Base-by-base conservation (phyloP, 2,329 filamentous ascomycete genomes). In the Colletotrichum sp. region DNA sequence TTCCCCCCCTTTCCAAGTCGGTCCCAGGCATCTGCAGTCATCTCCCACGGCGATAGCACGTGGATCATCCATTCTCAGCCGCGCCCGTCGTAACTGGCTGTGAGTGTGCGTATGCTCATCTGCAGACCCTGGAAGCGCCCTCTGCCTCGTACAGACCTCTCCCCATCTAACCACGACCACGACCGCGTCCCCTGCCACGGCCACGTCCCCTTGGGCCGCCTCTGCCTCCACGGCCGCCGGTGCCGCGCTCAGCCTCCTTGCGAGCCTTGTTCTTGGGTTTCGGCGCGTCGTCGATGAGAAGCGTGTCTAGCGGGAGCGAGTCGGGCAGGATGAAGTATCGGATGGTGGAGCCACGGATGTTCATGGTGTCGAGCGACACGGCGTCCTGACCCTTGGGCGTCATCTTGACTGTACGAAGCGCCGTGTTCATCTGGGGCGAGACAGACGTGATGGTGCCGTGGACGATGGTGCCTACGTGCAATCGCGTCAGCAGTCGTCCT, bases 251-350 rank as follows among this genome's bases (percentile, higher is more conserved):
- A 36, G 90, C 90, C 88, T 99, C 97, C 90, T 99, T 99, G 84
- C 96, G 92, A 30, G 97, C 96, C 93, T 99, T 99, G 89, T 99
- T 99, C 94, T 99, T 99, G 77, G 97, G 96, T 90, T 99, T 99
- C 68, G 96, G 96, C 82, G 95, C 93, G 87, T 99, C 97, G 85
- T 99, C 97, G 80, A 99, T 96, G 78, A 99, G 91, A 69, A 99
- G 91, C 55, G 96, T 98, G 86, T 99, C 97, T 79, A 99, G 91
- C 52, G 96, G 96, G 82, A 99, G 91, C 78, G 95, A 97, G 88
- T 99, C 97, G 72, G 97, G 97, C 13, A 99, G 94, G 84, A 99
- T 98, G 85, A 95, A 96, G 88, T 98, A 98, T 86, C 97, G 93
- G 85, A 99, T 98, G 24, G 96, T 98, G 77, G 95, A 98, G 81